Evolutionary conservation across 345 rosid genomes (phyloP), one percentile per base, ranked within the genome.

Genomic region (Rhizophora mangle): DNA sequence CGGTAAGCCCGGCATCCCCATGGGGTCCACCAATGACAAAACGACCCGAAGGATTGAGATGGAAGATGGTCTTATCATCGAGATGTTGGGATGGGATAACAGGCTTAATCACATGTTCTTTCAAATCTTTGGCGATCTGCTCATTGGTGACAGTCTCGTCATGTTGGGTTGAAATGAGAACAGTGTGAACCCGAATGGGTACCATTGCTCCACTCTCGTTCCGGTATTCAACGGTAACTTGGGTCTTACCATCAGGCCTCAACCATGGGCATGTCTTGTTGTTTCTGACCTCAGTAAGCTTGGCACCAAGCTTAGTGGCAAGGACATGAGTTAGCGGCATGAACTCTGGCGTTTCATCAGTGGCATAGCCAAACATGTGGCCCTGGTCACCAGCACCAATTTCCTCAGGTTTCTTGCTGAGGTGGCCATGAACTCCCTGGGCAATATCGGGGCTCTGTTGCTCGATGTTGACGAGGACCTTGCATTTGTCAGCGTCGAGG

Each of bases 351-450:
- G 94, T 88, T 67, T 88, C 91, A 69, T 88, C 91, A 0, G 94
- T 82, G 20, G 94, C 94, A 62, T 89, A 89, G 3, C 96, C 92
- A 47, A 89, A 89, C 92, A 89, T 89, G 69, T 88, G 94, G 3
- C 91, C 94, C 62, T 88, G 92, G 63, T 89, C 96, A 65, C 96
- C 96, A 68, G 96, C 96, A 27, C 96, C 96, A 49, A 89, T 89
- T 18, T 89, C 92, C 76, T 89, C 92, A 22, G 96, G 92, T 70
- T 85, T 87, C 70, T 89, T 89, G 63, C 85, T 79, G 47, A 89
- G 83, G 69, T 86, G 96, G 4, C 96, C 96, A 39, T 89, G 96
- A 67, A 89, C 91, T 58, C 96, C 96, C 64, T 86, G 96, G 30
- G 96, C 92, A 78, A 86, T 87, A 59, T 89, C 96, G 51, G 95